These are phyloP conservation scores for Nigrospora sphaerica DNA, from an alignment of 2,329 filamentous ascomycete species.

Conservation along the genomic window DNA sequence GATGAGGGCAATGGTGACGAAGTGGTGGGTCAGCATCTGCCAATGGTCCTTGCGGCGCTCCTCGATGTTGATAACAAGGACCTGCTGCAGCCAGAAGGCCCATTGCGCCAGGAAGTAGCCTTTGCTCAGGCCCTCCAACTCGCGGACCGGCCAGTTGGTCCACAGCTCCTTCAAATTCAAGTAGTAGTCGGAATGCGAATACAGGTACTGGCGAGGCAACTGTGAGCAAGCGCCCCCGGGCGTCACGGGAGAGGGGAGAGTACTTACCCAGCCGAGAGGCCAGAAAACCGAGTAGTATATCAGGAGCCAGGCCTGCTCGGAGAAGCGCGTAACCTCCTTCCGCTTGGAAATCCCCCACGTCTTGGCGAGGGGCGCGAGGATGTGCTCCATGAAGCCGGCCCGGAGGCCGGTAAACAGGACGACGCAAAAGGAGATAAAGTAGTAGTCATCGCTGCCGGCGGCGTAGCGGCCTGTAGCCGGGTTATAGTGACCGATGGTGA, in stretches of 20 bases:
- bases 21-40: constrained; percentile 94
- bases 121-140: constrained; percentile 70
- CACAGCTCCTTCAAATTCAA: constrained; percentile 72
- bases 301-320: constrained; percentile 89
- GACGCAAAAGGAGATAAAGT: constrained; percentile 71
- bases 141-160: constrained; percentile 75
- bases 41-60: constrained; percentile 89
- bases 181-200: constrained; percentile 71
- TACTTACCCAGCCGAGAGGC: constrained; percentile 71
- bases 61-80: constrained; percentile 91
- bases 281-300: constrained; percentile 80
- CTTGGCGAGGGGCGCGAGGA: constrained; percentile 71
- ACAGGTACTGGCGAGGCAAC: constrained; percentile 58
- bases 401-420: constrained; percentile 82
- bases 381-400: constrained; percentile 78
- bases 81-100: constrained; percentile 90
- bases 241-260: not conserved
- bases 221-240: not conserved
- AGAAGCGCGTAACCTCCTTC: constrained; percentile 77
- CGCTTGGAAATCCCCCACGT: constrained; percentile 64
- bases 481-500: constrained; percentile 79
- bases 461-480: constrained; percentile 61
- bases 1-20: constrained; percentile 79
- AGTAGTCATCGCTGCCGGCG: constrained; percentile 71
- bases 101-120: constrained; percentile 86